Evolutionary conservation across 257 asterid species (phyloP).

Genomic region (Jasminum sambac): DNA sequence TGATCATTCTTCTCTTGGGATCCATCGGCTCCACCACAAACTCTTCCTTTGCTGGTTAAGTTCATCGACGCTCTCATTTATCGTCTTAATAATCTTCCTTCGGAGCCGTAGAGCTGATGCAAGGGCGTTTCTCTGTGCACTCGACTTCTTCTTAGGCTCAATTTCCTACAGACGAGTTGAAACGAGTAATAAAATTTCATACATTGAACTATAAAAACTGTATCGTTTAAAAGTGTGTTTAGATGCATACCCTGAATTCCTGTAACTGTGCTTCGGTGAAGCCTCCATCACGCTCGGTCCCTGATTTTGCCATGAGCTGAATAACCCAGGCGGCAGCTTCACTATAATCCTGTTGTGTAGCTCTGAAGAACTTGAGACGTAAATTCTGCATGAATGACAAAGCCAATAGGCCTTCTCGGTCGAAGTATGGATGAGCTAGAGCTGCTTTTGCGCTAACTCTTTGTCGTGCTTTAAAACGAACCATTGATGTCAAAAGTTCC

Average conservation of each 20-base stretch:
- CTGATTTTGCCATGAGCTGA: slow-evolving; percentile 89
- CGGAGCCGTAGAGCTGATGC: slow-evolving; percentile 80
- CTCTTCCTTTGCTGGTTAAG: slow-evolving; percentile 62
- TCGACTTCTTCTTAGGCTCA: slow-evolving; percentile 64
- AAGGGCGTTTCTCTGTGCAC: slow-evolving; percentile 70
- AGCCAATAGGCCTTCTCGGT: slow-evolving; percentile 80
- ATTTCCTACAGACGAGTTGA: slow-evolving; percentile 56
- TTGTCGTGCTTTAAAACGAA: slow-evolving; percentile 84
- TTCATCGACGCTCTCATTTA: slow-evolving; percentile 70
- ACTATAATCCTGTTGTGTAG: slow-evolving; percentile 83
- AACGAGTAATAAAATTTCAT: neutral
- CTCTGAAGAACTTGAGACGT: slow-evolving; percentile 68
- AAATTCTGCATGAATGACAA: slow-evolving; percentile 84
- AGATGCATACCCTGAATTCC: slow-evolving; percentile 61
- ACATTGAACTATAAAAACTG: neutral
- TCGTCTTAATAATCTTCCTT: slow-evolving; percentile 63
- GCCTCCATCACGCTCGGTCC: slow-evolving; percentile 86
- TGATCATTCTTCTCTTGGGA: slow-evolving; percentile 75
- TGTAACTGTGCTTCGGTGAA: slow-evolving; percentile 96
- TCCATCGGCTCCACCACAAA: slow-evolving; percentile 92
- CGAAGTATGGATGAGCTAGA: slow-evolving; percentile 92
- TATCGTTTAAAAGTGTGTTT: too few species aligned
- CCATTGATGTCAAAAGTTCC: slow-evolving; percentile 91
- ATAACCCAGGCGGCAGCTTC: slow-evolving; percentile 82
- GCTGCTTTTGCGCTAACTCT: slow-evolving; percentile 85